Evolutionary conservation across 352 stramenopile genomes (phyloP), one percentile per base, ranked within the genome.

Genomic region (Globisporangium spinosum): DNA sequence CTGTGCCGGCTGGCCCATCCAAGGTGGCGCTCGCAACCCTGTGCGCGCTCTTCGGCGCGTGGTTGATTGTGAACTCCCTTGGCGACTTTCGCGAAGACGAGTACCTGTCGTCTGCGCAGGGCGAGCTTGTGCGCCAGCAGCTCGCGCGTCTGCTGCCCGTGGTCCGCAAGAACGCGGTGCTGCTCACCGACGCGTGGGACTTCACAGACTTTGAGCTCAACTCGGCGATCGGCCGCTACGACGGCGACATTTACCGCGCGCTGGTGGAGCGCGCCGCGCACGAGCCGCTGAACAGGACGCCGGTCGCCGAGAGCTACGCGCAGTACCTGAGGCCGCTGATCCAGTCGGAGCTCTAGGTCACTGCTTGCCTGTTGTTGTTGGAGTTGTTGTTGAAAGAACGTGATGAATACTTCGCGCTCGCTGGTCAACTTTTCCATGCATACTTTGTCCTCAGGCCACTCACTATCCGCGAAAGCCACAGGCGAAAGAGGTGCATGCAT

Each of bases 161-260:
- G 0, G 65, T 83, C 5, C 77, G 77, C 38, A 76, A 74, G 60
- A 80, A 83, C 70, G 74, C 72, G 1, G 72, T 81, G 38, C 61
- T 78, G 45, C 69, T 83, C 51, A 80, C 74, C 13, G 68, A 83
- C 43, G 70, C 63, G 8, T 81, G 74, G 70, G 69, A 79, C 64
- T 79, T 76, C 20, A 85, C 25, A 5, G 82, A 90, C 67, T 87
- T 87, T 35, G 80, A 89, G 64, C 62, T 90, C 1, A 84, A 87
- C 74, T 90, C 82, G 73, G 78, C 79, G n/a, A 88, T 90, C 51
- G 80, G 82, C 0, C 71, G 79, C n/a, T 91, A 86, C 71, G 82
- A 91, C 43, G 80, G 82, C n/a, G 82, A 91, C 64, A 77, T 91
- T 0, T 91, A 91, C 73, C 78, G 79, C 35, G 82, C 82, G 32